phyloP scores from a whole-genome alignment of 352 stramenopile species.

The Saprolegnia diclina region DNA sequence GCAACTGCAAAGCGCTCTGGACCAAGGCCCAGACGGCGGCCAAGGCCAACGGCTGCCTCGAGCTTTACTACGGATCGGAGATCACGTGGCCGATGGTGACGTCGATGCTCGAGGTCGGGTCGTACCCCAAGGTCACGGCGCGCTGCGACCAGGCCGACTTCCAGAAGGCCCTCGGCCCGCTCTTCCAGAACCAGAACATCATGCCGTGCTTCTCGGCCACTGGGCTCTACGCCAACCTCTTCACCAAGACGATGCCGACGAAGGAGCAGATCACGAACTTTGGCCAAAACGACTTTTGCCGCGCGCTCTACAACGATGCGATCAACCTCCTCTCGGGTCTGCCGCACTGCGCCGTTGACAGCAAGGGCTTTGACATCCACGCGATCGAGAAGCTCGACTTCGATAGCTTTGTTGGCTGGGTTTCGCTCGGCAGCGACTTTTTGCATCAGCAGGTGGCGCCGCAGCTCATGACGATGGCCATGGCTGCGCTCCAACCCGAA shows the following conservation, averaged over 20 bases:
- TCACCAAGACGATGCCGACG: conserved; percentile 15
- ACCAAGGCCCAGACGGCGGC: background rate
- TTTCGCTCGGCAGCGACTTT: conserved; percentile 7
- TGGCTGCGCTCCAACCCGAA: background rate
- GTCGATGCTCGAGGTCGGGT: background rate
- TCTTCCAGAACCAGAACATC: conserved; percentile 13
- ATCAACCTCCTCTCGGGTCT: background rate
- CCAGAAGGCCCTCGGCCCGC: background rate
- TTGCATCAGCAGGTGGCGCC: conserved; percentile 1
- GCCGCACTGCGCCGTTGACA: conserved; percentile 10
- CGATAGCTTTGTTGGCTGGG: conserved; percentile 1
- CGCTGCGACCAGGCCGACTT: conserved; percentile 14
- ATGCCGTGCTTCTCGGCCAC: conserved; percentile 23
- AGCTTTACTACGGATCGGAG: background rate
- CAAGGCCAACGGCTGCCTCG: background rate
- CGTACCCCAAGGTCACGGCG: background rate
- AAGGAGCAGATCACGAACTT: background rate
- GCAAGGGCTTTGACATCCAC: conserved; percentile 14
- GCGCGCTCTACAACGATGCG: conserved; percentile 14
- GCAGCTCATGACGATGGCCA: background rate
- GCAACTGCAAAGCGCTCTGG: conserved; percentile 6
- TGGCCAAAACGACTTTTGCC: conserved; percentile 2
- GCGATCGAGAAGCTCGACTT: conserved; percentile 8
- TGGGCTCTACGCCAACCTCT: conserved; percentile 11
- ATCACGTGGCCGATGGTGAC: conserved; percentile 21